These are phyloP conservation scores for Xylaria sp. DNA, from an alignment of 2,329 filamentous ascomycete genomes.

Conservation along the genomic window DNA sequence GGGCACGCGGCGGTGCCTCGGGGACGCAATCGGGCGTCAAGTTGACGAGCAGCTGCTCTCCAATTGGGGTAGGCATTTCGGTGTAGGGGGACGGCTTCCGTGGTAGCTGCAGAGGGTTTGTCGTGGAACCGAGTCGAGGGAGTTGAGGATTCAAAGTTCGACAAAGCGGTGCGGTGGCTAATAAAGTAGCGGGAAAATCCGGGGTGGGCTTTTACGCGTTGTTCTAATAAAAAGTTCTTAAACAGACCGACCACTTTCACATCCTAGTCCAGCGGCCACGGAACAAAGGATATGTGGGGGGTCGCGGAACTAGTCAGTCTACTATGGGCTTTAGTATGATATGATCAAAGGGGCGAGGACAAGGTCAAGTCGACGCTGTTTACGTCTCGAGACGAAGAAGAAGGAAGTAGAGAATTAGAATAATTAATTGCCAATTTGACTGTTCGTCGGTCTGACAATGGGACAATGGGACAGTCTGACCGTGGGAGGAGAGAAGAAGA, in stretches of 20 bases:
- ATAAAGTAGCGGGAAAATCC: neutral
- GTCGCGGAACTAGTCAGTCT: neutral
- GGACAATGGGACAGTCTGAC: neutral
- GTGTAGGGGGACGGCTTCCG: neutral
- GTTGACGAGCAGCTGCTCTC: slow-evolving; percentile 44
- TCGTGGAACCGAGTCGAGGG: slow-evolving; percentile 2
- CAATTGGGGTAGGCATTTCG: slow-evolving; percentile 41
- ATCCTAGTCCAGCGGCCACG: neutral
- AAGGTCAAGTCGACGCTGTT: too few species aligned
- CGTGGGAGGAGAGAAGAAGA: neutral
- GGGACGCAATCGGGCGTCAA: slow-evolving; percentile 47
- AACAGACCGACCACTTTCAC: neutral
- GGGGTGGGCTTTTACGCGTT: neutral
- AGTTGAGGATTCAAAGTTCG: slow-evolving; percentile 6
- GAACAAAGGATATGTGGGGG: neutral
- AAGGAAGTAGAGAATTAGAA: slow-evolving; percentile 4
- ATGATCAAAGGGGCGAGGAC: neutral
- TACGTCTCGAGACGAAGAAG: slow-evolving; percentile 1
- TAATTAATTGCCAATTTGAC: slow-evolving; percentile 4
- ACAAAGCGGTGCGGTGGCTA: neutral
- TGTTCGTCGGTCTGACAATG: neutral
- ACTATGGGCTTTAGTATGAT: neutral
- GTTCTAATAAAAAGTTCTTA: too few species aligned
- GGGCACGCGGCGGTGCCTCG: slow-evolving; percentile 44
- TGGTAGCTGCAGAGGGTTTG: neutral